Conservation (phyloP, 345 rosid species). For the Erysimum cheiranthoides region DNA sequence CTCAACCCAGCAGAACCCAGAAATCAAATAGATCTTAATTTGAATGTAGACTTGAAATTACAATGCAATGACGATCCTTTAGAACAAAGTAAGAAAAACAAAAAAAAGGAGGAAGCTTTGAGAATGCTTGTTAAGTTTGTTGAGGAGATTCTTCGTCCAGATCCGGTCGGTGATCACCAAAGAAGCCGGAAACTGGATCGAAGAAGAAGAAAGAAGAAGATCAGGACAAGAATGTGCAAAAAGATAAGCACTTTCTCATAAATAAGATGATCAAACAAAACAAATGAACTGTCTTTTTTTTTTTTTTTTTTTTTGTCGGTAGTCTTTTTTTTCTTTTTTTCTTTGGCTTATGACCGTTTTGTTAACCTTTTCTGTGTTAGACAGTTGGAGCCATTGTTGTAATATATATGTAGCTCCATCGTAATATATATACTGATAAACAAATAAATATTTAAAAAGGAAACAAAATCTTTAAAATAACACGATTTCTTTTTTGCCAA, state of each 20-base stretch:
- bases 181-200: conserved; percentile 33
- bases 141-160: conserved; percentile 28
- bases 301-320: conserved; percentile 46
- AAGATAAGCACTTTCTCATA: conserved; percentile 36
- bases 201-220: conserved; percentile 40
- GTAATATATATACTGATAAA: background rate
- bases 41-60: background rate
- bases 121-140: conserved; percentile 28
- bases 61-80: conserved; percentile 38
- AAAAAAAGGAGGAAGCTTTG: conserved; percentile 36
- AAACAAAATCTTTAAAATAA: background rate
- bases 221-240: conserved; percentile 37
- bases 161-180: conserved; percentile 36
- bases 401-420: background rate
- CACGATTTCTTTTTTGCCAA: background rate
- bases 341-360: conserved; percentile 32
- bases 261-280: background rate
- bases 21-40: conserved; percentile 17
- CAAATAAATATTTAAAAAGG: background rate
- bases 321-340: conserved; percentile 22
- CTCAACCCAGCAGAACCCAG: conserved; percentile 16
- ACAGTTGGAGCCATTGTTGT: conserved; percentile 43
- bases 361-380: conserved; percentile 37
- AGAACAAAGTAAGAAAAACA: background rate
- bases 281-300: conserved; percentile 29